Evolutionary conservation across 1,284 basidiomycete species (phyloP).

Genomic region (Puccinia novopanici): DNA sequence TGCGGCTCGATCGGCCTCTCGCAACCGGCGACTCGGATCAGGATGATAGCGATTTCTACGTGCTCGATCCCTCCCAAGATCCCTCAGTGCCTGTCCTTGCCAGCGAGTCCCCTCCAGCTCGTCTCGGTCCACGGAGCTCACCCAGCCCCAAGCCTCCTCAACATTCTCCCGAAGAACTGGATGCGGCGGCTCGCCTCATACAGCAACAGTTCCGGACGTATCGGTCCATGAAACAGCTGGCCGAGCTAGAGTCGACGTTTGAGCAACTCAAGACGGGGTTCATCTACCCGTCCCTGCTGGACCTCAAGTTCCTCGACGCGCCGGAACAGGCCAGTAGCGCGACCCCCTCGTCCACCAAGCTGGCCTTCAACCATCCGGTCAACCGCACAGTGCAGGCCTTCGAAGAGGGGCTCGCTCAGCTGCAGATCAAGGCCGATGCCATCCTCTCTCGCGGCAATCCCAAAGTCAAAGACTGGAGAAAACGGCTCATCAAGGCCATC

Average conservation of each 20-base stretch:
- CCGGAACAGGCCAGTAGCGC: neutral
- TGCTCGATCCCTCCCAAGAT: constrained; percentile 40
- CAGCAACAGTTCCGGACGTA: constrained; percentile 29
- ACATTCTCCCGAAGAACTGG: constrained; percentile 32
- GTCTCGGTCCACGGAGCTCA: neutral
- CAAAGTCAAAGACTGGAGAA: constrained; percentile 42
- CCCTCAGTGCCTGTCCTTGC: constrained; percentile 24
- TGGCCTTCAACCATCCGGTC: constrained; percentile 35
- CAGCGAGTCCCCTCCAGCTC: neutral
- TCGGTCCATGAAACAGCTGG: constrained; percentile 29
- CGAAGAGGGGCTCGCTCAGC: constrained; percentile 35
- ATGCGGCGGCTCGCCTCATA: constrained; percentile 40
- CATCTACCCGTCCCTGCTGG: constrained; percentile 5
- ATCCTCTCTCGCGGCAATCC: constrained; percentile 42
- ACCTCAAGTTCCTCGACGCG: constrained; percentile 22
- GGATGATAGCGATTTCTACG: constrained; percentile 35
- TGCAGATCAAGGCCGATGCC: constrained; percentile 44
- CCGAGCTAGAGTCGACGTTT: constrained; percentile 27
- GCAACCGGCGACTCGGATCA: constrained; percentile 8
- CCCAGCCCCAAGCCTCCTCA: constrained; percentile 3
- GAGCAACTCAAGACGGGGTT: constrained; percentile 20
- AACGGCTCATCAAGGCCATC: constrained; percentile 31
- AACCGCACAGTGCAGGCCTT: constrained; percentile 36
- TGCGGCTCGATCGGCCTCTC: neutral
- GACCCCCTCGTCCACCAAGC: constrained; percentile 19